Evolutionary conservation across 805 yeast species (phyloP), one percentile per base, ranked within the genome.

Genomic region (Candida verbasci): DNA sequence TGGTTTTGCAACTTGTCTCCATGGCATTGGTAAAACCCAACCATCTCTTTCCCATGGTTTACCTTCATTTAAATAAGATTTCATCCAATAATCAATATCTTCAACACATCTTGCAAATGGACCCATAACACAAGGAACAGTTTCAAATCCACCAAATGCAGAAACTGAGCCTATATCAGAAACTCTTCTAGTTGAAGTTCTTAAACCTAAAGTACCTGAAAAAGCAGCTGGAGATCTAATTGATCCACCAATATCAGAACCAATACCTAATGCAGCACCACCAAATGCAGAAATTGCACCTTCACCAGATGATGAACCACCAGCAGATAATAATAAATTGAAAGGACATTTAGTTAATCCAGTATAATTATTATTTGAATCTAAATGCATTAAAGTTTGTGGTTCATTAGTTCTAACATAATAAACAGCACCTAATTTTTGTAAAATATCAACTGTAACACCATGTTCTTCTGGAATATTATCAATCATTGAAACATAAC

Each of bases 21-120:
- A 78, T 3, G 72, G 70, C 39, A 76, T 47, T 24, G 76, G 76
- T 18, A 73, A 44, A 41, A 68, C 52, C 51, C 66, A 61, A 23
- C 65, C 70, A 47, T 76, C 81, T 10, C 44, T 47, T 18, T 62
- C 59, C 84, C 86, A 80, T 9, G 87, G 87, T 44, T 75, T 64
- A 42, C 86, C 87, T 22, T 64, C 63, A 50, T 78, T 79, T 46
- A 78, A 64, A 53, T 76, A 80, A 12, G 63, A 43, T 39, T 75
- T 68, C 88, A 82, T 82, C 64, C 79, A 78, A 39, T 76, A 58
- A 15, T 82, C 87, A 44, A 82, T 58, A 57, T 83, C 91, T 4
- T 79, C 83, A 31, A 79, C 62, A 3, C 76, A 60, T 47, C 81
- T 70, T 3, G 85, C 69, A 60, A 83, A 55, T 28, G 91, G 91